A percentile compares a stretch with the other conserved stretches of the same genome.
These are phyloP conservation scores for Sporothrix pseudoabietina DNA, from an alignment of 2,329 filamentous ascomycete species.

Conservation along the genomic window DNA sequence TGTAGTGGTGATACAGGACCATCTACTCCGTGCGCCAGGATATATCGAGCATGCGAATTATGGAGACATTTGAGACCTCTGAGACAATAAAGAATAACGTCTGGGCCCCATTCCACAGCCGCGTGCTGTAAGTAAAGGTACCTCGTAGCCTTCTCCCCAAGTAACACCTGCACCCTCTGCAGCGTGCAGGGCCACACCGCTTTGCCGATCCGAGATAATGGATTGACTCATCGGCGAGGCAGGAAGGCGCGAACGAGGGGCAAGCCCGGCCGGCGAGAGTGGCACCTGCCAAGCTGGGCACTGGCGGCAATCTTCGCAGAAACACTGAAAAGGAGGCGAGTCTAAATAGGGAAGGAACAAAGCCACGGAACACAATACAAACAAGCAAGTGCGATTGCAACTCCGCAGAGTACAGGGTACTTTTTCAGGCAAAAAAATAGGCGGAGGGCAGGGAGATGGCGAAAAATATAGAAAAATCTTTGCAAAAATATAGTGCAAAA, in stretches of 20 bases:
- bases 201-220: conserved; percentile 26
- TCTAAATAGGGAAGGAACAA: conserved; percentile 26
- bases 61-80: background rate
- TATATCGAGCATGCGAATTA: conserved; percentile 1
- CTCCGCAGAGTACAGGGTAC: background rate
- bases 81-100: background rate
- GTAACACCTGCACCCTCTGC: background rate
- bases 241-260: conserved; percentile 14
- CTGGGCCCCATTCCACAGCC: background rate
- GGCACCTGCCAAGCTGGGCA: conserved; percentile 24
- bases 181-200: conserved; percentile 5
- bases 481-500: background rate
- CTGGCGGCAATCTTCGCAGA: conserved; percentile 13
- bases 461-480: background rate
- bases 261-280: background rate
- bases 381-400: background rate
- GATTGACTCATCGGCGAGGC: conserved; percentile 31
- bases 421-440: background rate
- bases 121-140: background rate
- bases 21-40: background rate
- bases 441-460: background rate
- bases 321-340: conserved; percentile 5
- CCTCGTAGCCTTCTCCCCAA: background rate
- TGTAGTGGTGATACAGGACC: background rate
- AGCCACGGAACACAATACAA: background rate